Conservation (phyloP, 208 protist genomes). For the Wallacemonas sp. region DNA sequence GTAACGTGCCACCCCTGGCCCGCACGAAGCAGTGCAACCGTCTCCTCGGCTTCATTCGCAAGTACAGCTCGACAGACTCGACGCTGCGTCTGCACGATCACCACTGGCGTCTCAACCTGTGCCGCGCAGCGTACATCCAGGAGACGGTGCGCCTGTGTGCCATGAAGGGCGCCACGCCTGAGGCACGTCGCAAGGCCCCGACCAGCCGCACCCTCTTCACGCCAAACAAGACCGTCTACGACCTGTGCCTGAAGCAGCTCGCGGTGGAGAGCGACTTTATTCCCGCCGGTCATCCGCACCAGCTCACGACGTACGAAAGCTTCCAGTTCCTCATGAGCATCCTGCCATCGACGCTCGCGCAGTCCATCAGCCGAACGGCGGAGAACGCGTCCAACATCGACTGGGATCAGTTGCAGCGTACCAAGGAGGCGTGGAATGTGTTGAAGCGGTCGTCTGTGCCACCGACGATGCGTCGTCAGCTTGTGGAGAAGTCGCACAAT, state of each 20-base stretch:
- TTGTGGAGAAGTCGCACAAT: slow-evolving; percentile 15
- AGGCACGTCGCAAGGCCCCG: slow-evolving; percentile 32
- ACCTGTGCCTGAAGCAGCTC: slow-evolving; percentile 53
- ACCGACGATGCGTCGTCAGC: slow-evolving; percentile 10
- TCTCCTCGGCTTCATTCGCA: slow-evolving; percentile 42
- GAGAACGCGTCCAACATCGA: slow-evolving; percentile 28
- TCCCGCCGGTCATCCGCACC: slow-evolving; percentile 46
- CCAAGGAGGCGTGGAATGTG: slow-evolving; percentile 41
- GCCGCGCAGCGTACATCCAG: slow-evolving; percentile 46
- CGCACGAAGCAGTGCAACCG: slow-evolving; percentile 47
- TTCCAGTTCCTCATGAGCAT: slow-evolving; percentile 42
- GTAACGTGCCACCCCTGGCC: slow-evolving; percentile 41
- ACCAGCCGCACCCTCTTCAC: slow-evolving; percentile 38
- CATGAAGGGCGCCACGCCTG: slow-evolving; percentile 43
- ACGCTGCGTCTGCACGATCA: slow-evolving; percentile 48
- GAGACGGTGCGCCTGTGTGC: slow-evolving; percentile 53
- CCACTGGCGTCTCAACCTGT: slow-evolving; percentile 59
- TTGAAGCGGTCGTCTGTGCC: slow-evolving; percentile 41
- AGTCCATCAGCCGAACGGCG: slow-evolving; percentile 19
- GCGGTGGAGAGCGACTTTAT: slow-evolving; percentile 45
- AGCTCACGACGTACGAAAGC: slow-evolving; percentile 49
- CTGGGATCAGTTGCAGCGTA: slow-evolving; percentile 42
- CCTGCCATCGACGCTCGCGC: slow-evolving; percentile 24
- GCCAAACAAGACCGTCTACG: slow-evolving; percentile 48
- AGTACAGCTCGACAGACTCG: slow-evolving; percentile 37